These are phyloP conservation scores for Symbiodinium natans DNA, from an alignment of 73 alveolate genomes.

Conservation along the genomic window DNA sequence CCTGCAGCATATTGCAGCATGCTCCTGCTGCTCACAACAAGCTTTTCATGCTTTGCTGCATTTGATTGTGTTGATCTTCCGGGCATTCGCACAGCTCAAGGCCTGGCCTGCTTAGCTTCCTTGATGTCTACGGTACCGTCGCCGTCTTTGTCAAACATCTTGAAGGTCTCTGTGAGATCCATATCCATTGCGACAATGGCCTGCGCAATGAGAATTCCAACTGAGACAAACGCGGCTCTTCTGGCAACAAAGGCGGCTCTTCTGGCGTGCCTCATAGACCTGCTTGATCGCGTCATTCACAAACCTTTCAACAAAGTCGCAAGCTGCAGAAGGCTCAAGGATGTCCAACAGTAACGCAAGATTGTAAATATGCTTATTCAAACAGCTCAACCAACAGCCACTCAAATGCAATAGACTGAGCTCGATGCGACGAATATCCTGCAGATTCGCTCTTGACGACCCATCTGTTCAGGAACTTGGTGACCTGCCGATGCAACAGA, in stretches of 20 bases:
- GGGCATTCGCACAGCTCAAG: too few relatives aligned
- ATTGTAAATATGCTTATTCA: too few relatives aligned
- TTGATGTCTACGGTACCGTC: conserved; percentile 85
- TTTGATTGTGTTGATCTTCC: too few relatives aligned
- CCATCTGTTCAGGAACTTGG: conserved; percentile 68
- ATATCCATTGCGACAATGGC: conserved; percentile 88
- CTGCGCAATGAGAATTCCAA: neutral
- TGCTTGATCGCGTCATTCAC: conserved; percentile 84
- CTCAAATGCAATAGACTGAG: too few relatives aligned
- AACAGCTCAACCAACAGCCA: too few relatives aligned
- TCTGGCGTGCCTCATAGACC: conserved; percentile 23
- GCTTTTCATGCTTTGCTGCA: too few relatives aligned
- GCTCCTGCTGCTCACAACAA: too few relatives aligned
- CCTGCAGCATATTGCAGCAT: too few relatives aligned
- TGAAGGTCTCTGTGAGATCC: conserved; percentile 82
- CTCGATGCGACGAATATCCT: conserved; percentile 68
- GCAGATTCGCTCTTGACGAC: conserved; percentile 88
- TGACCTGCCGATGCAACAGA: conserved; percentile 27
- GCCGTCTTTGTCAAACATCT: conserved; percentile 78
- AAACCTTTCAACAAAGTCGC: conserved; percentile 23
- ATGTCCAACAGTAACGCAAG: too few relatives aligned
- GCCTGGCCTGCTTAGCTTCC: conserved; percentile 46
- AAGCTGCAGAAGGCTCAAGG: too few relatives aligned
- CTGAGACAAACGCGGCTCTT: neutral
- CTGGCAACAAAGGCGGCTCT: neutral